A percentile compares a stretch with the other conserved stretches of the same genome.
Conservation (phyloP, 345 rosid species). For the Aquilaria malaccensis region DNA sequence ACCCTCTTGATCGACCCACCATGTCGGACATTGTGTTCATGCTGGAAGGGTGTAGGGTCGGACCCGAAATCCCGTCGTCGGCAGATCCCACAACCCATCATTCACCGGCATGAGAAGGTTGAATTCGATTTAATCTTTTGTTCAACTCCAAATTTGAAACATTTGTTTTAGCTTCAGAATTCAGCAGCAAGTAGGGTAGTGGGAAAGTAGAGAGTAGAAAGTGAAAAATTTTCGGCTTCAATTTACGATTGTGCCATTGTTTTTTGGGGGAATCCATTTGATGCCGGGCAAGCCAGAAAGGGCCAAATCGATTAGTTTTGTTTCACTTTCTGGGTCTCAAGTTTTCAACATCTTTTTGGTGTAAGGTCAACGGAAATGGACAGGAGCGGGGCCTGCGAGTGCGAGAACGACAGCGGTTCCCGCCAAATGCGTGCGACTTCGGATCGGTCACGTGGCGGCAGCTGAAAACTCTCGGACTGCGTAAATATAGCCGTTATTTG, state of each 20-base stretch:
- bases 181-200: neutral
- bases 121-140: neutral
- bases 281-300: constrained; percentile 16
- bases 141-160: neutral
- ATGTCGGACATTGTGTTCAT: constrained; percentile 91
- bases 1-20: constrained; percentile 81
- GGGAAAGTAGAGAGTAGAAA: constrained; percentile 5
- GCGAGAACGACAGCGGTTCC: constrained; percentile 1
- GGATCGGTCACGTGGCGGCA: constrained; percentile 36
- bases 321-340: neutral
- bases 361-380: constrained; percentile 26
- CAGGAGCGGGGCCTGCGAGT: constrained; percentile 19
- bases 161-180: constrained; percentile 1
- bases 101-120: constrained; percentile 51
- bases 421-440: constrained; percentile 23
- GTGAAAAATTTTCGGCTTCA: neutral
- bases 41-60: constrained; percentile 98
- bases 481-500: constrained; percentile 36
- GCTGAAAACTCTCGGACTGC: neutral
- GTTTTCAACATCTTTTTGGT: neutral
- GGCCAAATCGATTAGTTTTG: constrained; percentile 2
- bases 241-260: constrained; percentile 9
- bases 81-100: constrained; percentile 81
- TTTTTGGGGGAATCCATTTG: neutral
- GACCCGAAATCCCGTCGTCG: constrained; percentile 75